A percentile compares a stretch with the other conserved stretches of the same genome.
Conservation (phyloP, 371 early-diverging fungal genomes). For the Haplosporangium sp. region DNA sequence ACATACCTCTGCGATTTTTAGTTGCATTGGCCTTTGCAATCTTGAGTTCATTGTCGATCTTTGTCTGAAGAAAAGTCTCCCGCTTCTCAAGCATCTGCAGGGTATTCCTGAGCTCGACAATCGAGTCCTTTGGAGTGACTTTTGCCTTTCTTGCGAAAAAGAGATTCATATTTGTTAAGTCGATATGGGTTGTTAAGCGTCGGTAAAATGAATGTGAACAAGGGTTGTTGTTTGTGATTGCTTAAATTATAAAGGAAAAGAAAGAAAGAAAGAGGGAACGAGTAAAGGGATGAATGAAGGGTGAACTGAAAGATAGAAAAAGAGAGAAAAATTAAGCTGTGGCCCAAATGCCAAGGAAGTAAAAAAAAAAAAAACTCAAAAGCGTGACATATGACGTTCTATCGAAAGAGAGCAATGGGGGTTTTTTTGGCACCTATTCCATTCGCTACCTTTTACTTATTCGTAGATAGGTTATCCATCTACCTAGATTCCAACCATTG, state of each 20-base stretch:
- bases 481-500: too few relatives aligned
- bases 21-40: conserved; percentile 91
- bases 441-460: too few relatives aligned
- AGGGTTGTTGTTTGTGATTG: background rate
- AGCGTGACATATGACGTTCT: background rate
- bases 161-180: conserved; percentile 71
- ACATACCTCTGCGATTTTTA: conserved; percentile 90
- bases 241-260: too few relatives aligned
- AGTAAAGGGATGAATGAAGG: background rate
- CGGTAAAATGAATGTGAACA: background rate
- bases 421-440: too few relatives aligned
- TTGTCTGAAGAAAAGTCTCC: conserved; percentile 86
- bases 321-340: background rate
- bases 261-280: background rate
- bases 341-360: background rate
- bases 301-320: background rate
- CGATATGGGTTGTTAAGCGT: background rate
- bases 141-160: conserved; percentile 88
- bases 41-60: conserved; percentile 90
- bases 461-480: too few relatives aligned
- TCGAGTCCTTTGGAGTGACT: conserved; percentile 94
- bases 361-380: too few relatives aligned
- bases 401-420: background rate
- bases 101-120: conserved; percentile 90
- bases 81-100: conserved; percentile 95